phyloP scores from a whole-genome alignment of 257 asterid species.

The Gentiana straminea region DNA sequence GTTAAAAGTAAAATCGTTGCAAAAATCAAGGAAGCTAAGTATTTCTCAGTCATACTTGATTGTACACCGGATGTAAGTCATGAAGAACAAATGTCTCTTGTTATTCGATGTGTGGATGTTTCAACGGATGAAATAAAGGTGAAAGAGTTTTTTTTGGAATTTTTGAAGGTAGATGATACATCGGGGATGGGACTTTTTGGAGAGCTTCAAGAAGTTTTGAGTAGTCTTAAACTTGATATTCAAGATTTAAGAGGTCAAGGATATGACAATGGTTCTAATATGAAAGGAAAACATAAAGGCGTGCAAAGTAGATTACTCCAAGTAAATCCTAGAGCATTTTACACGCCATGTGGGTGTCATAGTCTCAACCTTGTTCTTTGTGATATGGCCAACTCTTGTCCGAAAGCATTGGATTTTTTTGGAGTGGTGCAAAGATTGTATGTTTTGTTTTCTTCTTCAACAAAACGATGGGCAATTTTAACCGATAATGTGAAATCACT shows the following conservation, averaged over 20 bases:
- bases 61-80: background rate
- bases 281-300: too few relatives aligned
- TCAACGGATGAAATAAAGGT: background rate
- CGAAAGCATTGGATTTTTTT: background rate
- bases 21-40: background rate
- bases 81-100: background rate
- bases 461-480: background rate
- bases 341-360: too few relatives aligned
- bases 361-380: background rate
- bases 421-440: background rate
- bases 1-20: background rate
- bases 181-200: too few relatives aligned
- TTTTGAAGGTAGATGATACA: too few relatives aligned
- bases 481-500: background rate
- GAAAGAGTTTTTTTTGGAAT: background rate
- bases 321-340: too few relatives aligned
- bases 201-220: too few relatives aligned
- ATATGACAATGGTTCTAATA: background rate
- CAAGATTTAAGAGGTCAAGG: too few relatives aligned
- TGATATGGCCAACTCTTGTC: background rate
- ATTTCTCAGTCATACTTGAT: background rate
- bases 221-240: too few relatives aligned
- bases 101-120: background rate
- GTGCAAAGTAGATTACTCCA: too few relatives aligned
- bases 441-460: background rate